Base-by-base conservation (phyloP, 1,284 basidiomycete species). In the Anthracocystis panici-leucophaei region DNA sequence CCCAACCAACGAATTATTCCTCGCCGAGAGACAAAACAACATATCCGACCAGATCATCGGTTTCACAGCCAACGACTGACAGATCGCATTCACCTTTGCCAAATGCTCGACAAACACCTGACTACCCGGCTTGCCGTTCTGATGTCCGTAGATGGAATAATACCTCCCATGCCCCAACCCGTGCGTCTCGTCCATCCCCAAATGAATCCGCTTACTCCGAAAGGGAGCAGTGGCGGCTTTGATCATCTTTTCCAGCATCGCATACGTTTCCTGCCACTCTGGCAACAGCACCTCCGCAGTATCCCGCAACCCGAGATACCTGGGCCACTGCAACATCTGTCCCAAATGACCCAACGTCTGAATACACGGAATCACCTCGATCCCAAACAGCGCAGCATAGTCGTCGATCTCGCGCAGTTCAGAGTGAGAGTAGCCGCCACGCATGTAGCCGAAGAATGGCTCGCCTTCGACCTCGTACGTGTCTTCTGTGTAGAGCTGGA, bases 281-380 rank as follows among this genome's bases (percentile, higher is more conserved):
- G 84, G 79, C 11, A 86, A 69, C 33, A 86, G 63, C 5, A 86
- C 85, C 23, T 86, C 86, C 1, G 84, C 77, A 0, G 86, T 86
- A 61, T 86, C 86, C 11, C 84, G 64, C 44, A 86, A 57, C 11
- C 70, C 74, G 2, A 83, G 73, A 60, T 81, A 86, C 18, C 80
- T 72, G 0, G 86, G 85, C 86, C 86, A 86, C 54, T 86, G 86
- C 2, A 86, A 78, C 78, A 86, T 85, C 72, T 86, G 86, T 0
- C 86, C 86, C 12, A 86, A 72, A 63, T 86, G 86, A 2, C 86
- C 86, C 11, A 86, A 67, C 1, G 86, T 86, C 67, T 86, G 86
- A 25, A 86, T 82, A 52, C 80, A 82, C 7, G 80, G 80, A 14
- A 82, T 78, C 10, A 78, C 71, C 54, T 82, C 80, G 29, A 82